phyloP scores from a whole-genome alignment of 2,329 filamentous ascomycete genomes.

The Raffaelea deltoideospora region DNA sequence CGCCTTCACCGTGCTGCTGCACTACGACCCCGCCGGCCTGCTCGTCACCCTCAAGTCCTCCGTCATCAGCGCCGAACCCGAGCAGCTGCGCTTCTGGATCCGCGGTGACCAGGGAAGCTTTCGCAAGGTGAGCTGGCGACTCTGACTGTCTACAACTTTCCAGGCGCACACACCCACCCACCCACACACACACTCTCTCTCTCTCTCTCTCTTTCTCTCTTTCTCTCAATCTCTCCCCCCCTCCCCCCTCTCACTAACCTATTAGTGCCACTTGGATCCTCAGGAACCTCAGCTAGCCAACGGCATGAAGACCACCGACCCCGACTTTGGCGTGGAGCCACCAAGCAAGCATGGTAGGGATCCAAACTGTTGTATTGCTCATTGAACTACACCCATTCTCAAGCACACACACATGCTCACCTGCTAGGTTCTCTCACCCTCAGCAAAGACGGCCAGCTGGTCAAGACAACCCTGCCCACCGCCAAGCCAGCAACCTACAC shows the following conservation, averaged over 20 bases:
- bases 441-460: slow-evolving; percentile 32
- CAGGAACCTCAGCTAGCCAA: slow-evolving; percentile 61
- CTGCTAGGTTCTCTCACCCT: slow-evolving; percentile 15
- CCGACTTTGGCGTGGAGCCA: slow-evolving; percentile 50
- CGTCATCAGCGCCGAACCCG: slow-evolving; percentile 50
- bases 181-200: too few relatives aligned
- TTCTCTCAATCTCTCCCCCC: neutral
- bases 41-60: slow-evolving; percentile 56
- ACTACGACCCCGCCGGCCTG: slow-evolving; percentile 48
- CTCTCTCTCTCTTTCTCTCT: neutral
- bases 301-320: slow-evolving; percentile 45
- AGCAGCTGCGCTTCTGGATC: slow-evolving; percentile 64
- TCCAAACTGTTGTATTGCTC: neutral
- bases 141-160: neutral
- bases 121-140: neutral
- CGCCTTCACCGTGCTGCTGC: slow-evolving; percentile 47
- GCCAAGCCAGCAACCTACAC: slow-evolving; percentile 52
- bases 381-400: slow-evolving; percentile 21
- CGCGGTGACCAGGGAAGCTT: slow-evolving; percentile 53
- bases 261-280: slow-evolving; percentile 51
- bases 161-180: too few relatives aligned
- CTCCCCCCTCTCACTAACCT: neutral
- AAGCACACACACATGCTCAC: slow-evolving; percentile 20
- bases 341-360: slow-evolving; percentile 27
- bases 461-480: slow-evolving; percentile 36